phyloP scores from a whole-genome alignment of 2,329 filamentous ascomycete genomes.

The Chrysoporthe austroafricana region DNA sequence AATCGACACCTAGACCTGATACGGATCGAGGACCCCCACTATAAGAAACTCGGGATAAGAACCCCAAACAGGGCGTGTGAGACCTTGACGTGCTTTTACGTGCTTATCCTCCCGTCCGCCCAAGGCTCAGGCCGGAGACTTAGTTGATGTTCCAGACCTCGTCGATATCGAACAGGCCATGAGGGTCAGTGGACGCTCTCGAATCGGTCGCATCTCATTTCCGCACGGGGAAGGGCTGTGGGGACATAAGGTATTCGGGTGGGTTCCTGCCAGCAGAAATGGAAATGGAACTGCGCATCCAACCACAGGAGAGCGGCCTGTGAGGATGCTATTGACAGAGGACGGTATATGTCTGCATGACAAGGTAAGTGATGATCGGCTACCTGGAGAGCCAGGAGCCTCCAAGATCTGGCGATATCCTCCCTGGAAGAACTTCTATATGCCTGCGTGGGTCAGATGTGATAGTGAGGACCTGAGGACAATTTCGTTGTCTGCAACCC shows the following conservation, averaged over 20 bases:
- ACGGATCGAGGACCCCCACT: neutral
- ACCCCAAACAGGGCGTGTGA: neutral
- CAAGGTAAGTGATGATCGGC: neutral
- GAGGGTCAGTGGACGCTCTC: conserved; percentile 6
- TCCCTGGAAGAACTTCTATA: neutral
- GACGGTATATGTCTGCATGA: neutral
- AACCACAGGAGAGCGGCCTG: neutral
- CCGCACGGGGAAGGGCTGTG: conserved; percentile 6
- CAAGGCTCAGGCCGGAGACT: neutral
- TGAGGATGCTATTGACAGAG: too few relatives aligned
- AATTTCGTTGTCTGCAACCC: neutral
- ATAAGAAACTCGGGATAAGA: neutral
- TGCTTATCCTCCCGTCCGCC: conserved; percentile 9
- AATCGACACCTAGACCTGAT: neutral
- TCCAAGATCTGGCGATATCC: neutral
- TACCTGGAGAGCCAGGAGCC: neutral
- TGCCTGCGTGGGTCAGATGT: neutral
- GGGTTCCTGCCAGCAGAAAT: conserved; percentile 5
- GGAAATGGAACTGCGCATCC: neutral
- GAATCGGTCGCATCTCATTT: conserved; percentile 12
- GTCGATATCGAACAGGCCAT: conserved; percentile 7
- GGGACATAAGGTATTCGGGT: conserved; percentile 2
- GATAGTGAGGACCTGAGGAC: neutral
- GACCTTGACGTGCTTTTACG: conserved; percentile 9
- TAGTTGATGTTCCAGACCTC: conserved; percentile 2